Evolutionary conservation across 2,329 filamentous ascomycete species (phyloP), one percentile per base, ranked within the genome.

Genomic region (Cladosporium velox): DNA sequence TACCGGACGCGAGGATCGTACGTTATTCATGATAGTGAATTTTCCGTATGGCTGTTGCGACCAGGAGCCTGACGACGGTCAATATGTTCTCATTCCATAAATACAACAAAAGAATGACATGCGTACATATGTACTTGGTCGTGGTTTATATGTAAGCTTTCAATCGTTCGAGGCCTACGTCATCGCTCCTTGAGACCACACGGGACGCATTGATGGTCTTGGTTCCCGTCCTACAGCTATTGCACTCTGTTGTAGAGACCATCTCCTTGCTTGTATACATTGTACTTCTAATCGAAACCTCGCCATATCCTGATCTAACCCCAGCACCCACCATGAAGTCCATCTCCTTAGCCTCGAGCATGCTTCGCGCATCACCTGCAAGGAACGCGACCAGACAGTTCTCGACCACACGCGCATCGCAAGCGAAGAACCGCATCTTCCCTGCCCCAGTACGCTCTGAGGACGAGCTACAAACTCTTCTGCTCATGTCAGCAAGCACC

Each of bases 391-490:
- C 30, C 26, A 70, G 71, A 38, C 62, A 58, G 41, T 72, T 75
- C 66, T 70, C 72, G 24, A 38, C 72, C 3, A 68, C 69, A 44
- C 26, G 65, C 14, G 52, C 67, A 14, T 35, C 57, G 11, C 32
- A 41, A 34, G 72, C 70, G n/a, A 76, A 75, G 66, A 78, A 78
- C 67, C 73, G 76, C 64, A 72, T 77, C 65, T 77, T 75, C 64
- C 75, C 74, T 18, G 60, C 68, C 59, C 79, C 78, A n/a, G 72
- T 84, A 57, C 81, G 83, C 62, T 76, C 74, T 35, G 80, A 82
- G 59, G 75, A 80, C 41, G 82, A 84, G 66, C 76, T 84, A 12
- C 77, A 82, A 64, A 82, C 78, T 5, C 78, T 85, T 8, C 79
- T 80, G 7, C 76, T 84, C 58, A 78, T 83, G 67, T 82, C 80